phyloP scores from a whole-genome alignment of 1,284 basidiomycete species.

The Spongispora temasekensis region DNA sequence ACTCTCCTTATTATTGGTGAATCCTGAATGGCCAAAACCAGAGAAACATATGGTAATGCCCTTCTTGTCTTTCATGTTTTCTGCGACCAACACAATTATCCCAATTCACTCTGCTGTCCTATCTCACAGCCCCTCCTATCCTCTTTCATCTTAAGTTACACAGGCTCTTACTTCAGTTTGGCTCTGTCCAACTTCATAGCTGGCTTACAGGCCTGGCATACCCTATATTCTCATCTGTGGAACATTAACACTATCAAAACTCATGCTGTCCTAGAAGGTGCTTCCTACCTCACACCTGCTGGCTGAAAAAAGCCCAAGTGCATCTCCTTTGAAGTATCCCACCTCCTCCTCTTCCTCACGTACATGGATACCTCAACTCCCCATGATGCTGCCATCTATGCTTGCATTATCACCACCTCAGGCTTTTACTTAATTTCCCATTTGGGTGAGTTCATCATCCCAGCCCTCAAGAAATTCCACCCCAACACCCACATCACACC shows the following conservation, averaged over 20 bases:
- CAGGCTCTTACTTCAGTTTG: too few relatives aligned
- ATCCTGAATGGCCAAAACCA: too few relatives aligned
- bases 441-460: slow-evolving; percentile 7
- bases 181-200: too few relatives aligned
- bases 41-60: too few relatives aligned
- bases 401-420: not conserved
- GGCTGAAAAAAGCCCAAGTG: fast-evolving
- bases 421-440: not conserved
- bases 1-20: too few relatives aligned
- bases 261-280: not conserved
- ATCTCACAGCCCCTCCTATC: too few relatives aligned
- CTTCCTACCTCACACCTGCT: not conserved
- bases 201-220: too few relatives aligned
- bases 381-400: not conserved
- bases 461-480: not conserved
- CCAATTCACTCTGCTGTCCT: too few relatives aligned
- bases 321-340: not conserved
- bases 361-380: not conserved
- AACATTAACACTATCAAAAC: slow-evolving; percentile 11
- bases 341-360: not conserved
- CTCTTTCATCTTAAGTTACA: too few relatives aligned
- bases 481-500: not conserved
- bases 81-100: too few relatives aligned
- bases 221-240: not conserved
- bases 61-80: too few relatives aligned